Percentiles rank a stretch among this genome's conserved stretches.
Evolutionary conservation across 1,139 yeast genomes (phyloP).

Genomic region (Scheffersomyces illinoinensis): DNA sequence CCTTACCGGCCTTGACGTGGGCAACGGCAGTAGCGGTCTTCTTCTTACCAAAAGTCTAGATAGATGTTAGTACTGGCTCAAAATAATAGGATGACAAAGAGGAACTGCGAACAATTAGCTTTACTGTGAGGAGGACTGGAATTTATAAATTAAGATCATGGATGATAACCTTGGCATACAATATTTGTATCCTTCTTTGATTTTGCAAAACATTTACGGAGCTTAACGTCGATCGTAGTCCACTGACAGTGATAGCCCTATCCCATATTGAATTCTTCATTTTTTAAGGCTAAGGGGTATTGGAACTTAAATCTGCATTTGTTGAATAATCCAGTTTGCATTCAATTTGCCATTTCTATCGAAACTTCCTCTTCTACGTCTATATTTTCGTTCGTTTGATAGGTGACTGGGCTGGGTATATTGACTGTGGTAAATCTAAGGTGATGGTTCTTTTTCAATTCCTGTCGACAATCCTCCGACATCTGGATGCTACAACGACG

Average conservation of each 20-base stretch:
- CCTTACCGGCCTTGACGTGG: constrained; percentile 99
- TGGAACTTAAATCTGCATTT: not conserved
- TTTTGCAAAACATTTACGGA: not conserved
- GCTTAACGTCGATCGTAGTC: not conserved
- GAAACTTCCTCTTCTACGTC: not conserved
- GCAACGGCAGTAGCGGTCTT: constrained; percentile 99
- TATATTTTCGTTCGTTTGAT: not conserved
- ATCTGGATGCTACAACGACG: not conserved
- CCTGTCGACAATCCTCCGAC: not conserved
- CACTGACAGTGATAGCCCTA: not conserved
- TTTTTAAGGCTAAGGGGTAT: not conserved
- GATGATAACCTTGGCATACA: no score
- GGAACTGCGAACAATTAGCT: not conserved
- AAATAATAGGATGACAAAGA: not conserved
- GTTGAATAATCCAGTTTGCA: not conserved
- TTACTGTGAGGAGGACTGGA: not conserved
- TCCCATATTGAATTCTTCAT: not conserved
- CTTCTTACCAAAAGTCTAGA: constrained; percentile 98
- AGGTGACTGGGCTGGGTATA: not conserved
- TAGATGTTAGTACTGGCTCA: constrained; percentile 30
- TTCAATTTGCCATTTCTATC: not conserved
- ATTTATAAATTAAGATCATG: no score
- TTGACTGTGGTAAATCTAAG: not conserved
- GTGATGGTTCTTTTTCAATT: not conserved
- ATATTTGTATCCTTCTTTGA: not conserved